Evolutionary conservation across 768 basidiomycete genomes (phyloP), one percentile per base, ranked within the genome.

Genomic region (Kwoniella sp.): DNA sequence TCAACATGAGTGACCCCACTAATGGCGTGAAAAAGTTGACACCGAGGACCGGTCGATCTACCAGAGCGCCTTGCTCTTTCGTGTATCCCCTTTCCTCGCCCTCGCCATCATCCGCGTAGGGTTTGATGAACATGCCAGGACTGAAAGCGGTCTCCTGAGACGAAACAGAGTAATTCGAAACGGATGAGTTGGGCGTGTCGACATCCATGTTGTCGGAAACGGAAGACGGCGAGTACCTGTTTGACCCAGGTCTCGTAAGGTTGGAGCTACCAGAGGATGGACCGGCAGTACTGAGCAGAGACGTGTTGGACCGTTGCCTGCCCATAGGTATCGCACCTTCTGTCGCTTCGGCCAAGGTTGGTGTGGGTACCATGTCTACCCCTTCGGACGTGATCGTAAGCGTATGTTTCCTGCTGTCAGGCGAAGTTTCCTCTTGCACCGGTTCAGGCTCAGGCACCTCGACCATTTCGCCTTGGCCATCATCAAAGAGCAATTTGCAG

Each of bases 1-100:
- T 91, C 49, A 97, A 86, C 15, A 98, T 84, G 27, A 98, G 83
- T 0, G 90, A 90, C 47, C 91, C 93, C 29, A 98, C 84, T 53
- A 96, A 88, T 13, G 91, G 91, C 1, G 92, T 96, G 79, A 98
- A 98, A 4, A 89, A 86, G 71, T 90, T 88, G 2, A 91, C 90
- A 40, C 88, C 85, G 49, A 98, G 65, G 22, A 56, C 56, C 0
- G 80, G 80, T 47, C 70, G 63, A 19, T 67, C 70, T 8, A 69
- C 61, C 2, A 74, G 44, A 26, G 62, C 68, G 40, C 68, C 71
- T 47, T 52, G 49, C 27, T 52, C 57, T 21, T 72, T 67, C 1
- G 58, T 51, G 2, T 24, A 47, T 6, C 55, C 63, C 13, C 2
- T 8, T 26, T 69, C 52, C 1, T 60, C 62, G 4, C 30, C 21